Percentiles rank a stretch among this genome's conserved stretches.
phyloP scores from a whole-genome alignment of 129 eudicot genomes.

The Mikania micrantha region DNA sequence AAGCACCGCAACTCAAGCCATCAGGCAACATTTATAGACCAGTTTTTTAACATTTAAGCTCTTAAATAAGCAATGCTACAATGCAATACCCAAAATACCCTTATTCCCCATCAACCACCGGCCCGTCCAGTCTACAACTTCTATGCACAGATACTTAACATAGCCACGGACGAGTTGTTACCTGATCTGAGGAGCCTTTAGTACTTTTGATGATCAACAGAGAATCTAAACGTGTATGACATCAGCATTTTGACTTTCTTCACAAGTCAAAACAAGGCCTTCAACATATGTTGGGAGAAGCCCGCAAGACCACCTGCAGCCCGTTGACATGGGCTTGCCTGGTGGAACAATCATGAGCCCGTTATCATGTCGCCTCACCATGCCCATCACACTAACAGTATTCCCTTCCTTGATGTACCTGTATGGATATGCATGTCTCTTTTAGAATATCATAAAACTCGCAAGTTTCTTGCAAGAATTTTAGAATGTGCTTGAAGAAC shows the following conservation, averaged over 20 bases:
- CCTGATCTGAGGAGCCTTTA: neutral
- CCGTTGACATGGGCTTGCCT: conserved; percentile 63
- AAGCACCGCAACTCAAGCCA: too few species aligned
- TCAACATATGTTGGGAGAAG: conserved; percentile 84
- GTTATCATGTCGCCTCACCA: conserved; percentile 74
- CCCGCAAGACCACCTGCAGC: conserved; percentile 76
- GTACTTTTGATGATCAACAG: neutral
- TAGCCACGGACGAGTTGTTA: neutral
- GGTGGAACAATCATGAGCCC: conserved; percentile 93
- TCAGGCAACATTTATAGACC: conserved; percentile 5
- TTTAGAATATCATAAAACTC: conserved; percentile 10
- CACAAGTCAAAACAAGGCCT: conserved; percentile 85
- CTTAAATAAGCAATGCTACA: neutral
- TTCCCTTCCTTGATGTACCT: conserved; percentile 97
- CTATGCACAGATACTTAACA: neutral
- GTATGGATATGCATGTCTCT: conserved; percentile 5
- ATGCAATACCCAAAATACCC: neutral
- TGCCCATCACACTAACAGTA: conserved; percentile 93
- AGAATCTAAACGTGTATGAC: conserved; percentile 58
- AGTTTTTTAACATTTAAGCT: neutral
- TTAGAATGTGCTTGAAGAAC: too few species aligned
- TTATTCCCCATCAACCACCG: neutral
- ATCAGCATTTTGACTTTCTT: conserved; percentile 65
- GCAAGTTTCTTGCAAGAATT: too few species aligned
- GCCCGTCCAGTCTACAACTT: neutral